Evolutionary conservation across 1,139 yeast species (phyloP), one percentile per base, ranked within the genome.

Genomic region (Suhomyces yuchorum): DNA sequence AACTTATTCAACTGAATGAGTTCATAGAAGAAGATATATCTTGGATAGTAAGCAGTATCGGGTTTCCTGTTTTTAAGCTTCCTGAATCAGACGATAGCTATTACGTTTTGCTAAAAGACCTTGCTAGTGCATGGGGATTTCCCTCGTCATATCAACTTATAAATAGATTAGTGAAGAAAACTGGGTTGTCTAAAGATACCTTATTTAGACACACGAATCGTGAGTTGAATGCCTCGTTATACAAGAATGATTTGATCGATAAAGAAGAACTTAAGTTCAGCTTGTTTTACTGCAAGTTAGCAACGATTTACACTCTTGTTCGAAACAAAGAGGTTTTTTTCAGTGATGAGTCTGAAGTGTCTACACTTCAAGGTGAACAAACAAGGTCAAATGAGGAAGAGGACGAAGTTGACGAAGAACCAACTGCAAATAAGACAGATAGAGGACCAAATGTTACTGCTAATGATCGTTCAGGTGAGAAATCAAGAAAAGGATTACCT

Each of bases 131-230:
- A 3, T 74, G 77, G 73, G 70, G 68, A 48, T 75, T 60, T 49
- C 78, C 79, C 1, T 74, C 79, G 2, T 70, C 78, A 4, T 74
- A 74, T 51, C 80, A 75, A 51, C 53, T 75, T 17, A 63, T 75
- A 14, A 52, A 56, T 14, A 60, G 59, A 48, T 37, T 75, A 2
- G 49, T 68, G 1, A 68, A 66, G 47, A 47, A 51, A 4, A 55
- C 68, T 1, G 52, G 56, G 1, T n/a, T 67, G 2, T 23, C 51
- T 1, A 69, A 61, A 42, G 12, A 38, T 2, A 63, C 58, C 1
- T 60, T 71, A 39, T 44, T 60, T 8, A 43, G 45, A 8, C 53
- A 51, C 14, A 55, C 78, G 1, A 53, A 55, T 40, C 12, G 34
- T 3, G 44, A 43, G 1, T 50, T 71, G 30, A 74, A 73, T 50